Evolutionary conservation across 2,329 filamentous ascomycete genomes (phyloP), one percentile per base, ranked within the genome.

Genomic region (Trichoderma endophyticum): DNA sequence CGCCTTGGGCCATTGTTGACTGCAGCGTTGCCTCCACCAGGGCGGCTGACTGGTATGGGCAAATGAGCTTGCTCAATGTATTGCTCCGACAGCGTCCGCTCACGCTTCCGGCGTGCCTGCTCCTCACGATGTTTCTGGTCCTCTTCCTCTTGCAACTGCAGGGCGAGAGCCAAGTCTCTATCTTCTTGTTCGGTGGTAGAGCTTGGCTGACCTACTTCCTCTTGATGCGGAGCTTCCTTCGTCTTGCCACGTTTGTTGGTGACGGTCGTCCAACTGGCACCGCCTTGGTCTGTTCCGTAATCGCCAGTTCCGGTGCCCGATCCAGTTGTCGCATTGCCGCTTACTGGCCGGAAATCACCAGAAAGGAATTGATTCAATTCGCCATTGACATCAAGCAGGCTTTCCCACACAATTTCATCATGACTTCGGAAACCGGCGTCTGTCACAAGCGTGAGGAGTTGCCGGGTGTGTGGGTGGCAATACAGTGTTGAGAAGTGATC

Each of bases 401-500:
- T 96, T 81, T 99, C 96, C 96, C 96, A 99, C 0, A 99, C 93
- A 14, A 99, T 90, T 79, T 98, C 95, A 18, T 94, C 92, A 76
- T 98, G 94, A 11, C 87, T 88, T 12, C 92, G 91, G 78, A 97
- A 99, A 1, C 96, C 96, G 30, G 94, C 92, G 79, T 99, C 96
- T 0, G 96, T 98, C 15, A 99, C 94, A 3, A 99, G 84, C 0
- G 93, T 94, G 74, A 95, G 88, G 1, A 98, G 86, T 75, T 93
- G 88, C 54, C 89, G 86, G 0, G 91, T 93, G 59, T 90, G 84
- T 0, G 95, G 94, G 76, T 98, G 94, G 73, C 95, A 93, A 81
- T 97, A 97, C 0, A 99, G 81, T 0, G 95, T 98, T 56, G 94
- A 94, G 78, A 99, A 99, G 80, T 99, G 96, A 78, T 99, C 95